These are phyloP conservation scores for Eucalyptus victrix DNA, from an alignment of 345 rosid species.

Conservation along the genomic window DNA sequence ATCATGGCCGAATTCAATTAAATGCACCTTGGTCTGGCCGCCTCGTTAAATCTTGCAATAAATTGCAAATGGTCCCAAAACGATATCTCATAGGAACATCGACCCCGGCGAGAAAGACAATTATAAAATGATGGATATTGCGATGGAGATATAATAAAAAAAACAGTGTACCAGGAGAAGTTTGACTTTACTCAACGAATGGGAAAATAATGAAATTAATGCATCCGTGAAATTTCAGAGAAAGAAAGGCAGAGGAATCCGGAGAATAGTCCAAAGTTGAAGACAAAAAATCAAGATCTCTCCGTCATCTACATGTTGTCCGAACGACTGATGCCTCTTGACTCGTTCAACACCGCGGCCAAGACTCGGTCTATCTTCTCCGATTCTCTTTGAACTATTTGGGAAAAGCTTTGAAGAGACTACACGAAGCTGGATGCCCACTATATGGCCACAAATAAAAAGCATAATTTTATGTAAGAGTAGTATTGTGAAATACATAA, in stretches of 20 bases:
- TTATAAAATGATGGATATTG: not conserved
- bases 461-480: not conserved
- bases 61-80: not conserved
- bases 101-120: not conserved
- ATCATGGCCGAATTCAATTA: not conserved
- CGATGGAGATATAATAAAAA: not conserved
- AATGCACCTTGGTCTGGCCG: not conserved
- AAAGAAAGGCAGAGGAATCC: not conserved
- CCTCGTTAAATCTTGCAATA: not conserved
- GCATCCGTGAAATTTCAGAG: not conserved
- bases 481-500: not conserved
- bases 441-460: not conserved
- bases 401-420: not conserved
- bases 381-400: not conserved
- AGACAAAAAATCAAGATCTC: not conserved
- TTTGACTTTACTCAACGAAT: not conserved
- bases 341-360: not conserved
- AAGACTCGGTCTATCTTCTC: not conserved
- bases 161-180: not conserved
- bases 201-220: not conserved
- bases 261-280: not conserved
- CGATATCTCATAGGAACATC: not conserved
- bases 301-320: not conserved
- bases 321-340: not conserved
- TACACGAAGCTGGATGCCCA: not conserved